Conservation (phyloP, 139 green algal genomes). For the Nannochloris sp. region DNA sequence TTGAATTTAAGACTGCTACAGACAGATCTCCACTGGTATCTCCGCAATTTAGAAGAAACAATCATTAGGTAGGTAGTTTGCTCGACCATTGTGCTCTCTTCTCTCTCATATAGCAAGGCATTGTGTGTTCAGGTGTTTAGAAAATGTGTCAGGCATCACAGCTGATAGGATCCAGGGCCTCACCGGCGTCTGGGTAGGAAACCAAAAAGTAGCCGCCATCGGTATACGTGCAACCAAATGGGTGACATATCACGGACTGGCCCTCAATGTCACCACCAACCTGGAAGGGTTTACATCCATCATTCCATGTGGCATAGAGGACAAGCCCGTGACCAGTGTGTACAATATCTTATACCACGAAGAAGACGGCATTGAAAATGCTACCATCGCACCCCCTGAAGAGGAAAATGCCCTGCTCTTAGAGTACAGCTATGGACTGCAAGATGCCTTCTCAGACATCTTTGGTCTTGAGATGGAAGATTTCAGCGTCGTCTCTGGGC, state of each 20-base stretch:
- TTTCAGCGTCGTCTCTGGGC: too few species aligned
- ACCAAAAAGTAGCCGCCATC: slow-evolving; percentile 63
- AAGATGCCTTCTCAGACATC: too few species aligned
- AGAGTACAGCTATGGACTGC: too few species aligned
- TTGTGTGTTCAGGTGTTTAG: slow-evolving; percentile 13
- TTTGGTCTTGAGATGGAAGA: too few species aligned
- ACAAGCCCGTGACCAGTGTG: slow-evolving; percentile 32
- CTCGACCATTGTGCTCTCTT: not conserved
- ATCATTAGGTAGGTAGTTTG: slow-evolving; percentile 24
- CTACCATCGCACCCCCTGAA: too few species aligned
- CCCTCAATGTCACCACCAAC: slow-evolving; percentile 61
- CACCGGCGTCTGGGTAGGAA: slow-evolving; percentile 66
- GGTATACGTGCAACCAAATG: slow-evolving; percentile 56
- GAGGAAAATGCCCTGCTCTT: too few species aligned
- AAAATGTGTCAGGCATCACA: slow-evolving; percentile 36
- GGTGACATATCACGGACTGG: slow-evolving; percentile 74
- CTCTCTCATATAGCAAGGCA: not conserved
- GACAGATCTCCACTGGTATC: slow-evolving; percentile 72
- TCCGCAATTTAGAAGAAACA: slow-evolving; percentile 50
- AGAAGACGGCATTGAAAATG: too few species aligned
- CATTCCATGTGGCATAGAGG: slow-evolving; percentile 65
- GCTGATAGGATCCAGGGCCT: slow-evolving; percentile 47
- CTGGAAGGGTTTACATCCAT: slow-evolving; percentile 53
- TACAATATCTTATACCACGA: not conserved
- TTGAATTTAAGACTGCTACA: slow-evolving; percentile 40